phyloP scores from a whole-genome alignment of 441 rosid genomes.

The Adansonia grandidieri region DNA sequence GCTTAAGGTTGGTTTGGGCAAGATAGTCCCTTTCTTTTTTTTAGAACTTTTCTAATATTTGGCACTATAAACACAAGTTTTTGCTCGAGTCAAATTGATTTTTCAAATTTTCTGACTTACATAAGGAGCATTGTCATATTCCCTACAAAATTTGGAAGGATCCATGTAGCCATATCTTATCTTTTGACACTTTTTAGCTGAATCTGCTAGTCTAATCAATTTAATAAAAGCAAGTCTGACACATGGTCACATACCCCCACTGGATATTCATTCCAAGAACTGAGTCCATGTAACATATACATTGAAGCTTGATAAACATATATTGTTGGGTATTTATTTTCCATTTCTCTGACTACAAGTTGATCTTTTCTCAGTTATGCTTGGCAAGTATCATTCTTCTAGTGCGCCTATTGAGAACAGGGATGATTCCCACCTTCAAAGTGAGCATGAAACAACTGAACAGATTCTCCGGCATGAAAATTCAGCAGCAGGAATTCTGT shows the following conservation, averaged over 20 bases:
- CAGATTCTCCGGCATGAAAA: slow-evolving; percentile 57
- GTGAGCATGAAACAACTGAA: slow-evolving; percentile 55
- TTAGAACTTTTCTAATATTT: not conserved
- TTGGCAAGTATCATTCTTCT: slow-evolving; percentile 64
- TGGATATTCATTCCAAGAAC: not conserved
- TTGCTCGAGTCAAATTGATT: not conserved
- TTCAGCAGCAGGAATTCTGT: slow-evolving; percentile 74
- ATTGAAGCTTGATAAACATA: not conserved
- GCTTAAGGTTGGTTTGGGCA: not conserved
- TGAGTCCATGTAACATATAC: not conserved
- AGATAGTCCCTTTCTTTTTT: not conserved
- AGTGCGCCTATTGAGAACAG: slow-evolving; percentile 36
- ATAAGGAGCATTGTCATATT: not conserved
- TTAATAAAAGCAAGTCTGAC: not conserved
- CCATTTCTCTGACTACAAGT: slow-evolving; percentile 20
- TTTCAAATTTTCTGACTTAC: not conserved
- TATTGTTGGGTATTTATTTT: slow-evolving; percentile 14
- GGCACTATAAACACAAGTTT: not conserved
- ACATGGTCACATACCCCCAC: not conserved
- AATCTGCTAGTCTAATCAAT: not conserved
- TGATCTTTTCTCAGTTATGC: slow-evolving; percentile 48
- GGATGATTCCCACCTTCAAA: slow-evolving; percentile 41
- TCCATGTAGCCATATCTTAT: not conserved
- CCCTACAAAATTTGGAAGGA: not conserved
- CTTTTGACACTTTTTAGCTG: not conserved